Conservation (phyloP, 2,329 filamentous ascomycete species). For the Ceratocystis diversiconidia region DNA sequence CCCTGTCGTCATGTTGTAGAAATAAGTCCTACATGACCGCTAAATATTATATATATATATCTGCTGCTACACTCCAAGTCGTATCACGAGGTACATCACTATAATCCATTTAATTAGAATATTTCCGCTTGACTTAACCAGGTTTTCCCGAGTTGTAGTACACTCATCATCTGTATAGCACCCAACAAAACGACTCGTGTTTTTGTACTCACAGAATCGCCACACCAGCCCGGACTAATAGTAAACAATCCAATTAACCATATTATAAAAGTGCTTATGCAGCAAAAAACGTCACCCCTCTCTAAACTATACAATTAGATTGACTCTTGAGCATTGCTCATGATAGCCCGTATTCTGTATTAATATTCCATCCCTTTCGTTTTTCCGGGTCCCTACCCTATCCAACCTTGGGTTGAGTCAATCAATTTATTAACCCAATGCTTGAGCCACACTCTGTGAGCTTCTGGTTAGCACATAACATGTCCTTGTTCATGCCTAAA, state of each 20-base stretch:
- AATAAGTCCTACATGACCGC: too few relatives aligned
- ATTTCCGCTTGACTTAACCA: too few relatives aligned
- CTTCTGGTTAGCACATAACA: neutral
- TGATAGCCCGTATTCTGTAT: neutral
- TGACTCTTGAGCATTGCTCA: conserved; percentile 4
- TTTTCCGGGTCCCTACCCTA: neutral
- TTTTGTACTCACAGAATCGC: neutral
- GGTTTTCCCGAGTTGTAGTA: too few relatives aligned
- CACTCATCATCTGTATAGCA: too few relatives aligned
- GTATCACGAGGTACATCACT: too few relatives aligned
- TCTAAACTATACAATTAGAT: conserved; percentile 10
- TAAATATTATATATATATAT: too few relatives aligned
- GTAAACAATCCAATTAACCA: neutral
- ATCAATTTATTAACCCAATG: conserved; percentile 7
- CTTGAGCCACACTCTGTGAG: conserved; percentile 8
- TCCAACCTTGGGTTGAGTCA: neutral
- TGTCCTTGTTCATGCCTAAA: too few relatives aligned
- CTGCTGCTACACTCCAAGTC: too few relatives aligned
- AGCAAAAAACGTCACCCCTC: neutral
- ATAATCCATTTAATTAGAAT: too few relatives aligned
- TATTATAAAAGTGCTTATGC: conserved; percentile 3
- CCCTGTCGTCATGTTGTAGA: too few relatives aligned
- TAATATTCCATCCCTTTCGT: neutral
- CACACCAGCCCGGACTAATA: neutral
- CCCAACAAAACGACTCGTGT: too few relatives aligned